Evolutionary conservation across 139 green algal genomes (phyloP).

Genomic region (Deuterostichococcus epilithicus): DNA sequence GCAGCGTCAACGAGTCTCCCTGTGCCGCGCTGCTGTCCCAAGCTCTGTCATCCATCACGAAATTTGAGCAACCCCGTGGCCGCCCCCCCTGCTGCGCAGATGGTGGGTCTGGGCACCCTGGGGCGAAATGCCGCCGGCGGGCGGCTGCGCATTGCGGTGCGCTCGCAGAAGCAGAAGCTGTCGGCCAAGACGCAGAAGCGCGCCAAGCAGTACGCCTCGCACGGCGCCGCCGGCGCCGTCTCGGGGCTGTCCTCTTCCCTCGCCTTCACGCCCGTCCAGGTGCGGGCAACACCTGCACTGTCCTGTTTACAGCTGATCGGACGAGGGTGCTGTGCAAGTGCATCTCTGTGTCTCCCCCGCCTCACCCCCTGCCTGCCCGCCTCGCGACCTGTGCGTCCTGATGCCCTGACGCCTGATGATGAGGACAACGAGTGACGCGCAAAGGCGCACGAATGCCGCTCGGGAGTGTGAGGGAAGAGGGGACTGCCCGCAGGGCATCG

Average conservation of each 20-base stretch:
- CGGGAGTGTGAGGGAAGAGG: not conserved
- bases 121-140: slow-evolving; percentile 79
- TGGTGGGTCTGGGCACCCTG: slow-evolving; percentile 80
- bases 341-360: not conserved
- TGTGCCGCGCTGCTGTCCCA: too few relatives aligned
- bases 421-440: not conserved
- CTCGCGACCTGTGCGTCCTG: not conserved
- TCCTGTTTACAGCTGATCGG: not conserved
- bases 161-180: slow-evolving; percentile 78
- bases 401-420: not conserved
- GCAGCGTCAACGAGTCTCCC: too few relatives aligned
- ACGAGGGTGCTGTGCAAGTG: not conserved
- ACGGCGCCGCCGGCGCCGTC: slow-evolving; percentile 32
- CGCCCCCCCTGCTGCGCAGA: not conserved
- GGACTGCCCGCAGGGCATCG: slow-evolving; percentile 72
- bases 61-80: too few relatives aligned
- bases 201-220: slow-evolving; percentile 67
- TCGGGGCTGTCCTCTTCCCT: slow-evolving; percentile 80
- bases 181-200: slow-evolving; percentile 46
- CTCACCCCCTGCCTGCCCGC: not conserved
- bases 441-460: not conserved
- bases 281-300: too few relatives aligned
- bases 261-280: slow-evolving; percentile 94
- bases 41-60: too few relatives aligned
- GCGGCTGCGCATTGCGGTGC: slow-evolving; percentile 65